phyloP scores from a whole-genome alignment of 305 asterid genomes.

The Solanum hybrid region DNA sequence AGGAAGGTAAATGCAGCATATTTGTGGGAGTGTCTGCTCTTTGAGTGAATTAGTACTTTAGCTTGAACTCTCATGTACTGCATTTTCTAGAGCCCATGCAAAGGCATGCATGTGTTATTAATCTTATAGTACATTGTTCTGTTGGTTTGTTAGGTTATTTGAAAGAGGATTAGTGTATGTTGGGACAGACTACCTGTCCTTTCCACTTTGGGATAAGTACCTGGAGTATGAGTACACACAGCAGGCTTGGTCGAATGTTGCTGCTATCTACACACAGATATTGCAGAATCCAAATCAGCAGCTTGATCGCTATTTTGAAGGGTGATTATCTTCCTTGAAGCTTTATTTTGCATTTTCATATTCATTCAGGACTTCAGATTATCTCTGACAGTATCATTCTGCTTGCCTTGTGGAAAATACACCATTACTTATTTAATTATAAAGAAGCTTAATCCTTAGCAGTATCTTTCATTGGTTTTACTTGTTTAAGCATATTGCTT shows the following conservation, averaged over 20 bases:
- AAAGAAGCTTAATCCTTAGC: not conserved
- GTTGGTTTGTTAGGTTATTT: slow-evolving; percentile 66
- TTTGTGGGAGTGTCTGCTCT: slow-evolving; percentile 57
- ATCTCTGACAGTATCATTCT: not conserved
- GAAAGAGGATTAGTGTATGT: slow-evolving; percentile 94
- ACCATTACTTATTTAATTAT: not conserved
- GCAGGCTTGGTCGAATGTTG: slow-evolving; percentile 82
- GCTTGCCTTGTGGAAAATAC: not conserved
- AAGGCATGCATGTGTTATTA: slow-evolving; percentile 3
- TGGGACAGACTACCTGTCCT: slow-evolving; percentile 88
- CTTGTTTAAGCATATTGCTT: not conserved
- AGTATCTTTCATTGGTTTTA: not conserved
- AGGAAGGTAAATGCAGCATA: slow-evolving; percentile 77
- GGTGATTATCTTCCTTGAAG: slow-evolving; percentile 38
- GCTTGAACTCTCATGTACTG: slow-evolving; percentile 27
- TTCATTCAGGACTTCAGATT: not conserved
- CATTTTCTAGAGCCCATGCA: slow-evolving; percentile 23
- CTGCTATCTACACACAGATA: slow-evolving; percentile 75
- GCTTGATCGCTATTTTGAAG: slow-evolving; percentile 91
- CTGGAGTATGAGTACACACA: slow-evolving; percentile 83
- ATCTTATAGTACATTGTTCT: slow-evolving; percentile 17
- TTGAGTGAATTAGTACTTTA: slow-evolving; percentile 50
- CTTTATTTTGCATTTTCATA: slow-evolving; percentile 13
- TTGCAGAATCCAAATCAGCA: slow-evolving; percentile 90
- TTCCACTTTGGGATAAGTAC: slow-evolving; percentile 94